Percentiles rank a stretch among this genome's conserved stretches.
These are phyloP conservation scores for Eutrema yunnanense DNA, from an alignment of 345 rosid genomes.

Conservation along the genomic window DNA sequence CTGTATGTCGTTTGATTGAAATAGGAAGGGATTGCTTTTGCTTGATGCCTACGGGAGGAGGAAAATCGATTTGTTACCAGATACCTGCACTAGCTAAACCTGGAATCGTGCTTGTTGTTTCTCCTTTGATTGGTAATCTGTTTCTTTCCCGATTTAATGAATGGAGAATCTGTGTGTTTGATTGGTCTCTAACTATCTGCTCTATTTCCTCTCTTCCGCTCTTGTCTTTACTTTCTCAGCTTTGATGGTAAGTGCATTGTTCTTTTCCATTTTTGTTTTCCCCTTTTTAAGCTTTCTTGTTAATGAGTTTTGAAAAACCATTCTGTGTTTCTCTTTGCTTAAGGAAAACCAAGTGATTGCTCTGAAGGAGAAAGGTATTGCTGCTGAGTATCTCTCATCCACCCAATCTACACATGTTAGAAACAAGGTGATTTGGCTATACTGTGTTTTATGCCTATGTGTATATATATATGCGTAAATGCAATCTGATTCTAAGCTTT, in stretches of 20 bases:
- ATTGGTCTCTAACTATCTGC: conserved; percentile 1
- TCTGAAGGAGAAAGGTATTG: conserved; percentile 81
- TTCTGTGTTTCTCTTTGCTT: not conserved
- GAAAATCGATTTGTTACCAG: conserved; percentile 96
- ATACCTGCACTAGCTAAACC: conserved; percentile 84
- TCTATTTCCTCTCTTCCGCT: not conserved
- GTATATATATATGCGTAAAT: not conserved
- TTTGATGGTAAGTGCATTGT: conserved; percentile 62
- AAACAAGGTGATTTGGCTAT: conserved; percentile 37
- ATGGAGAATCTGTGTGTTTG: not conserved
- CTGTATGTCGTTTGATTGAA: not conserved
- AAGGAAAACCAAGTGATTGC: conserved; percentile 93
- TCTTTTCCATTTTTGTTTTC: not conserved
- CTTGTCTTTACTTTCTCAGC: conserved; percentile 46
- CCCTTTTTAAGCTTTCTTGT: not conserved
- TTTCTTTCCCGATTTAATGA: not conserved
- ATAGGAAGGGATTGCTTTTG: conserved; percentile 82
- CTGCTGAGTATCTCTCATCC: conserved; percentile 90
- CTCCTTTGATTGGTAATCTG: conserved; percentile 79
- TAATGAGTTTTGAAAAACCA: not conserved
- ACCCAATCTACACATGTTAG: conserved; percentile 57
- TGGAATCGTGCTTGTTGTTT: conserved; percentile 89
- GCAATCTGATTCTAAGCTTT: not conserved
- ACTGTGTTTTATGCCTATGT: not conserved
- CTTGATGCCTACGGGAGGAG: conserved; percentile 97